phyloP scores from a whole-genome alignment of 2,329 filamentous ascomycete genomes.

The Aspergillus sp. region DNA sequence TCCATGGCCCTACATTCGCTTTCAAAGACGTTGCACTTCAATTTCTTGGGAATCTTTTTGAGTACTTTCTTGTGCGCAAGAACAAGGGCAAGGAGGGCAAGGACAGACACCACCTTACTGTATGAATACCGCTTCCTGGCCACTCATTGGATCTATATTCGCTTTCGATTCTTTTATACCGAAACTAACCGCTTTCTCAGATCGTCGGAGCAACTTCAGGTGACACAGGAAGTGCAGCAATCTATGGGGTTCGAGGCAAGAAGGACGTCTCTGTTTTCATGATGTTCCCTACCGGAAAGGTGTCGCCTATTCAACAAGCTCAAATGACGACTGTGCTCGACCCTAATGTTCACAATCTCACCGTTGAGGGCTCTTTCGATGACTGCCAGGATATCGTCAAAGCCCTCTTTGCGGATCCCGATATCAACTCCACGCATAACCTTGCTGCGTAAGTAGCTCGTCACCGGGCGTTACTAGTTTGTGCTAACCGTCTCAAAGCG shows the following conservation, averaged over 20 bases:
- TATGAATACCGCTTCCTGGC: neutral
- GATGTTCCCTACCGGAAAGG: slow-evolving; percentile 84
- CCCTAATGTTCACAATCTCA: slow-evolving; percentile 86
- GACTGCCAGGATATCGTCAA: slow-evolving; percentile 98
- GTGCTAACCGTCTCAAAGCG: slow-evolving; percentile 30
- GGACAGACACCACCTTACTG: slow-evolving; percentile 76
- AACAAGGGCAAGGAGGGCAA: slow-evolving; percentile 44
- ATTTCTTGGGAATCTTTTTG: slow-evolving; percentile 87
- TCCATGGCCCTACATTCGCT: slow-evolving; percentile 92
- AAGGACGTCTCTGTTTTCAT: slow-evolving; percentile 97
- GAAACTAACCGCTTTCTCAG: neutral
- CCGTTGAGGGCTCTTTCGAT: slow-evolving; percentile 88
- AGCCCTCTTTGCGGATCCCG: slow-evolving; percentile 80
- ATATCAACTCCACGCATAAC: slow-evolving; percentile 77
- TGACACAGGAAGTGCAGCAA: slow-evolving; percentile 88
- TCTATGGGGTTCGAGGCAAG: slow-evolving; percentile 92
- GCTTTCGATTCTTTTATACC: neutral
- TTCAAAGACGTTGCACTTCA: slow-evolving; percentile 96
- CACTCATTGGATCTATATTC: neutral
- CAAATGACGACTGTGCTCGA: slow-evolving; percentile 97
- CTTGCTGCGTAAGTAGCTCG: slow-evolving; percentile 63
- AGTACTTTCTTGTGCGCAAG: slow-evolving; percentile 48
- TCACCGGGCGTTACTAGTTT: neutral
- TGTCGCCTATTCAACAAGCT: slow-evolving; percentile 88
- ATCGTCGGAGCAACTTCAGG: slow-evolving; percentile 83